Conservation (phyloP, 768 basidiomycete species). For the Hericium erinaceus region DNA sequence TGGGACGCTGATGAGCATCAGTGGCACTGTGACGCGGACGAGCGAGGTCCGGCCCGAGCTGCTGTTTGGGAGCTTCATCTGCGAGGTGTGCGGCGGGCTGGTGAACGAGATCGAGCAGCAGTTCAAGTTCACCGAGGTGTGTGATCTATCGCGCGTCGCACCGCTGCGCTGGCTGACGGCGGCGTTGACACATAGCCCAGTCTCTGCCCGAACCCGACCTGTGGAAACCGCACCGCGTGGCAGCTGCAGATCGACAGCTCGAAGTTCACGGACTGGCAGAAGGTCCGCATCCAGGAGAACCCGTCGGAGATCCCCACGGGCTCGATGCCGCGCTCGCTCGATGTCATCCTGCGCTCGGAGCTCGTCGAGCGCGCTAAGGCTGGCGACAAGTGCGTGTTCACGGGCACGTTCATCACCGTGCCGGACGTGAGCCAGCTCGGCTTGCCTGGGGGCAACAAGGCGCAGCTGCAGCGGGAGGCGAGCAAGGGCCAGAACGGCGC, state of each 20-base stretch:
- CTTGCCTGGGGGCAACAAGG: slow-evolving; percentile 86
- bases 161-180: neutral
- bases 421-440: slow-evolving; percentile 97
- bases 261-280: slow-evolving; percentile 99
- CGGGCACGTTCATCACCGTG: slow-evolving; percentile 95
- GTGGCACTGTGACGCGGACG: slow-evolving; percentile 94
- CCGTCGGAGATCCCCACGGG: slow-evolving; percentile 98
- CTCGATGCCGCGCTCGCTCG: slow-evolving; percentile 94
- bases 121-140: slow-evolving; percentile 97
- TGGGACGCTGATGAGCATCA: slow-evolving; percentile 89
- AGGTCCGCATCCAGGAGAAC: slow-evolving; percentile 97
- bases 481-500: slow-evolving; percentile 50
- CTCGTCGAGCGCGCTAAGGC: slow-evolving; percentile 99
- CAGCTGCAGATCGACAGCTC: slow-evolving; percentile 92
- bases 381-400: slow-evolving; percentile 97
- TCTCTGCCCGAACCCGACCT: slow-evolving; percentile 90
- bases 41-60: slow-evolving; percentile 96
- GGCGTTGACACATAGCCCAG: slow-evolving; percentile 49
- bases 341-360: slow-evolving; percentile 91
- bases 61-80: slow-evolving; percentile 87
- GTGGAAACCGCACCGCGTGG: slow-evolving; percentile 86
- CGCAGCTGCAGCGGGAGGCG: slow-evolving; percentile 84
- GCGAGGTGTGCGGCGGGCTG: slow-evolving; percentile 77
- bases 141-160: neutral
- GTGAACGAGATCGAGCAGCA: slow-evolving; percentile 96